phyloP scores from a whole-genome alignment of 768 basidiomycete species.

The Phylloporus scabripes region DNA sequence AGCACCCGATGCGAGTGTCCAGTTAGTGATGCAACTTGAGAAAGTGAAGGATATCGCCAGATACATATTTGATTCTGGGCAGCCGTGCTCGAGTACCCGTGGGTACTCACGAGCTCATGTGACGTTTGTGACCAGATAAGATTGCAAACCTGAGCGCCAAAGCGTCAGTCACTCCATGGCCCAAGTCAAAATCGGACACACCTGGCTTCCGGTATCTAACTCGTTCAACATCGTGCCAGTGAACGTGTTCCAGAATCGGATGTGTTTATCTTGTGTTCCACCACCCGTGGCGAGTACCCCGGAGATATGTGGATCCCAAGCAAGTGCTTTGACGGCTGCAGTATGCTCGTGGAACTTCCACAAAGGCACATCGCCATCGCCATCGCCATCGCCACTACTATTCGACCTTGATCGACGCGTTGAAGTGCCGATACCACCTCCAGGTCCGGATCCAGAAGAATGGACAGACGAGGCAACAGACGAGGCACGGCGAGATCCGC shows the following conservation, averaged over 20 bases:
- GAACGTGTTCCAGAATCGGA: constrained; percentile 93
- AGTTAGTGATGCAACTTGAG: constrained; percentile 91
- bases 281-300: constrained; percentile 93
- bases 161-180: constrained; percentile 4
- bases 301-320: constrained; percentile 94
- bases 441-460: constrained; percentile 27
- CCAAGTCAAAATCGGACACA: constrained; percentile 23
- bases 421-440: constrained; percentile 22
- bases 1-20: constrained; percentile 94
- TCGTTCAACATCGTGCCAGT: constrained; percentile 82
- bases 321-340: constrained; percentile 95
- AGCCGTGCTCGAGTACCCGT: constrained; percentile 90
- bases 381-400: constrained; percentile 28
- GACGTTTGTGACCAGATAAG: constrained; percentile 94
- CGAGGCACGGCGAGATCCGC: constrained; percentile 48
- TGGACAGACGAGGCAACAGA: constrained; percentile 22
- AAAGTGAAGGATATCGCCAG: constrained; percentile 90
- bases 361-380: constrained; percentile 58
- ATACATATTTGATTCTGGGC: constrained; percentile 96
- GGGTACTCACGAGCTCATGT: constrained; percentile 95
- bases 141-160: constrained; percentile 77
- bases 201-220: constrained; percentile 95
- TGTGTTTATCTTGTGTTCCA: constrained; percentile 98
- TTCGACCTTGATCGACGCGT: constrained; percentile 22
- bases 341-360: constrained; percentile 97